phyloP scores from a whole-genome alignment of 768 basidiomycete genomes.

The Tulasnella sp. region DNA sequence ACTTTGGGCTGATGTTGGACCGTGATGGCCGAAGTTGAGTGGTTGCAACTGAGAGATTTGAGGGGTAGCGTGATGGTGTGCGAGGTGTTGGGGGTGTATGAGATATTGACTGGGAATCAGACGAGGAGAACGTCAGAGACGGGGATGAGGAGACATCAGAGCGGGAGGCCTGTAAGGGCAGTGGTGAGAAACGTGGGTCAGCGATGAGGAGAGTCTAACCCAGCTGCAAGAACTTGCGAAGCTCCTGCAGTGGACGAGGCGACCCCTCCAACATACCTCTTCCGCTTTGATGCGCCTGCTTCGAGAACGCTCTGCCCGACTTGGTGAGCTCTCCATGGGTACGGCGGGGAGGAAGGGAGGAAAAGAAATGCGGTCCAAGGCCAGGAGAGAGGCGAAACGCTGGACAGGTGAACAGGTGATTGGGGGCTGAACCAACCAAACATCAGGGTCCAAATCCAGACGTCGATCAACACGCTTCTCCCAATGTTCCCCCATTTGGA shows the following conservation, averaged over 20 bases:
- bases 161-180: not conserved
- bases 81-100: conserved; percentile 5
- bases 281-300: not conserved
- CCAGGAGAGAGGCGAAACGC: not conserved
- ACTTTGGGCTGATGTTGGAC: conserved; percentile 11
- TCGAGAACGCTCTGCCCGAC: not conserved
- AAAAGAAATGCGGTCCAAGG: not conserved
- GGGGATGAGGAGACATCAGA: not conserved
- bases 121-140: not conserved
- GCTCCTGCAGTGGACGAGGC: not conserved
- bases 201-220: not conserved
- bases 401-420: not conserved
- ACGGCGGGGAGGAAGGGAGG: not conserved
- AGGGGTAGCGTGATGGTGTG: not conserved
- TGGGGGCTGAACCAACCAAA: not conserved
- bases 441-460: not conserved
- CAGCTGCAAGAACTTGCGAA: not conserved
- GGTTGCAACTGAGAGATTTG: conserved; percentile 4
- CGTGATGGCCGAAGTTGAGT: conserved; percentile 8
- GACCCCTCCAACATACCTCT: not conserved
- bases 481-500: not conserved
- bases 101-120: not conserved
- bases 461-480: not conserved
- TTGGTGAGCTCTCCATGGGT: not conserved
- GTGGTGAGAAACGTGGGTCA: not conserved